Base-by-base conservation (phyloP, 306 rosid species). In the Sophora flavescens region DNA sequence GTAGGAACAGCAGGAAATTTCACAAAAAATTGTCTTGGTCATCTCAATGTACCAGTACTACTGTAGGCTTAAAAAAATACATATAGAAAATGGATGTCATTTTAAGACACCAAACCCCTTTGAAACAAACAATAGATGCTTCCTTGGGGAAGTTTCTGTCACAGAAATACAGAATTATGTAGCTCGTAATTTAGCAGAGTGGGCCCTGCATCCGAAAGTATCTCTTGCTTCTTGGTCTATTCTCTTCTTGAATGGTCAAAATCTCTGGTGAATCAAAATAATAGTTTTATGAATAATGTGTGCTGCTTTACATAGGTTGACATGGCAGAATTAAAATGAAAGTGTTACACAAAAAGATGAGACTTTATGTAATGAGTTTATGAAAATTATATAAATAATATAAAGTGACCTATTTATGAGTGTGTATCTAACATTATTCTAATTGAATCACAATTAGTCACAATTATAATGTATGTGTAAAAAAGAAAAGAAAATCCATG, bases 1-100 rank as follows among this genome's bases (percentile, higher is more conserved):
- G 76, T 67, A 47, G 68, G 72, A 62, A 42, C 72, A 52, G 16
- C 28, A 45, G 78, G 85, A 87, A 79, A 83, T 82, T 79, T 85
- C 87, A 68, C 61, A 58, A 66, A 38, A 57, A 54, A 6, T 2
- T 70, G 68, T 66, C 65, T 22, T 80, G 70, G 82, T 60, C 74
- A 22, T 83, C 50, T 53, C 48, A 39, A 33, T 26, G 38, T 35
- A 30, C 32, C 32, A 54, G 2, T 71, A 66, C 66, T 12, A 26
- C 17, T 38, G 58, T 4, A 56, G 5, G n/a, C 57, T 61, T 57
- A 60, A 68, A 13, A 69, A 60, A 77, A 56, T 30, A 5, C n/a
- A 41, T 47, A 47, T 18, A 47, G 16, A 68, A 68, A 57, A 28
- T 44, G 30, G 47, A 5, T 80, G 69, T 72, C 42, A 42, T 68